Percentiles rank a stretch among this genome's conserved stretches.
Evolutionary conservation across 108 stramenopile species (phyloP).

Genomic region (Nitzschia palea): DNA sequence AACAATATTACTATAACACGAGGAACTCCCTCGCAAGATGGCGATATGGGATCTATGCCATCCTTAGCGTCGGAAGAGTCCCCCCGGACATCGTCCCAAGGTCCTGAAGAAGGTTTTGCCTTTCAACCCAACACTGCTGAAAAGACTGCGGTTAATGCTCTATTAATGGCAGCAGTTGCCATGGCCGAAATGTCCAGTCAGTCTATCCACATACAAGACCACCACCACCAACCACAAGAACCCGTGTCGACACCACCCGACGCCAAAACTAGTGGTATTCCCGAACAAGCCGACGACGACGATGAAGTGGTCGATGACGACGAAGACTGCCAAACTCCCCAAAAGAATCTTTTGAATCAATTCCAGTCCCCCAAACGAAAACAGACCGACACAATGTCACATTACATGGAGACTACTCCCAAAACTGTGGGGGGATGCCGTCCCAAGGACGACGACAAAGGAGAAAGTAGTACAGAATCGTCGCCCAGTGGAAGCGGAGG

Average conservation of each 20-base stretch:
- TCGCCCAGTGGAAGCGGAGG: not conserved
- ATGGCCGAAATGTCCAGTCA: slow-evolving; percentile 51
- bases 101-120: not conserved
- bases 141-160: slow-evolving; percentile 35
- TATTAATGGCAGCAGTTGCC: slow-evolving; percentile 58
- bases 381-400: slow-evolving; percentile 10
- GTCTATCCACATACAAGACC: not conserved
- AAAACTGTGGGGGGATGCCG: not conserved
- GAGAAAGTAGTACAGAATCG: not conserved
- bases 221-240: not conserved
- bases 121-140: slow-evolving; percentile 2
- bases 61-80: slow-evolving; percentile 35
- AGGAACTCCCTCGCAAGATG: slow-evolving; percentile 12
- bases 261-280: not conserved
- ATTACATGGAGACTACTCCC: not conserved
- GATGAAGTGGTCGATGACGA: slow-evolving; percentile 6
- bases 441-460: not conserved
- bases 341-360: slow-evolving; percentile 30
- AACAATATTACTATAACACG: too few relatives aligned
- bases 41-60: slow-evolving; percentile 32
- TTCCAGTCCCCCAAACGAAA: slow-evolving; percentile 44
- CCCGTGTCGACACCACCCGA: not conserved
- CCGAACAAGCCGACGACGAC: not conserved
- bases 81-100: slow-evolving; percentile 3
- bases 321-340: slow-evolving; percentile 22